These are phyloP conservation scores for Marchantia paleacea DNA, from an alignment of 225 moss, liverwort and hornwort genomes.

Conservation along the genomic window DNA sequence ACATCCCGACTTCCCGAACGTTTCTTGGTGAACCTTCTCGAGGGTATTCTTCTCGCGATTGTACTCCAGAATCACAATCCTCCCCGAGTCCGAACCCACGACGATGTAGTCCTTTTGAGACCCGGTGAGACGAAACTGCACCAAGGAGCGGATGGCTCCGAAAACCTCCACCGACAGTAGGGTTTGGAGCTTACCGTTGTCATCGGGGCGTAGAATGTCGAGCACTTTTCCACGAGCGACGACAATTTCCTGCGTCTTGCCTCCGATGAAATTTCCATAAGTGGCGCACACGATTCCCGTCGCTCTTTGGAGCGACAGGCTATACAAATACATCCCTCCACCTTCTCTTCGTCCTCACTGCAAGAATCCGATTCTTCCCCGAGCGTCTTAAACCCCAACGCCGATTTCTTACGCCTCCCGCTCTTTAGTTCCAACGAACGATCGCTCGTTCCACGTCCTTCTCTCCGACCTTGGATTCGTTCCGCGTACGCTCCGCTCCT, in stretches of 20 bases:
- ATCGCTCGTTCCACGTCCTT: background rate
- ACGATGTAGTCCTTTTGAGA: constrained; percentile 97
- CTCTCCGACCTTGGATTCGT: background rate
- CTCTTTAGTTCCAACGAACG: background rate
- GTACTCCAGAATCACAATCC: constrained; percentile 96
- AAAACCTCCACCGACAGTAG: constrained; percentile 92
- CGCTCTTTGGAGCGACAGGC: constrained; percentile 88
- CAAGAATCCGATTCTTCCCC: too few species aligned
- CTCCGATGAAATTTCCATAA: constrained; percentile 93
- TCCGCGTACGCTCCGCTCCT: background rate
- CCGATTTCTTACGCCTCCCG: background rate
- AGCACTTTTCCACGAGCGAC: constrained; percentile 86
- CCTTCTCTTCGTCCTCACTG: constrained; percentile 7
- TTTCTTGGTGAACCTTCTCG: constrained; percentile 98
- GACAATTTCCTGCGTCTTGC: constrained; percentile 96
- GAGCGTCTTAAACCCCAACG: background rate
- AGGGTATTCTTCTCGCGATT: constrained; percentile 92
- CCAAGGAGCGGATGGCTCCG: constrained; percentile 83
- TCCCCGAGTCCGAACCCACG: constrained; percentile 89
- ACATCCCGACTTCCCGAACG: constrained; percentile 96
- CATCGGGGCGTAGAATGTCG: constrained; percentile 84
- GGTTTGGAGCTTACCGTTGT: constrained; percentile 94
- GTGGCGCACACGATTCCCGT: constrained; percentile 97
- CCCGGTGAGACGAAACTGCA: constrained; percentile 90
- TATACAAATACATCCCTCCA: constrained; percentile 81